These are phyloP conservation scores for Pseudogymnoascus sp. DNA, from an alignment of 2,329 filamentous ascomycete genomes.

Conservation along the genomic window DNA sequence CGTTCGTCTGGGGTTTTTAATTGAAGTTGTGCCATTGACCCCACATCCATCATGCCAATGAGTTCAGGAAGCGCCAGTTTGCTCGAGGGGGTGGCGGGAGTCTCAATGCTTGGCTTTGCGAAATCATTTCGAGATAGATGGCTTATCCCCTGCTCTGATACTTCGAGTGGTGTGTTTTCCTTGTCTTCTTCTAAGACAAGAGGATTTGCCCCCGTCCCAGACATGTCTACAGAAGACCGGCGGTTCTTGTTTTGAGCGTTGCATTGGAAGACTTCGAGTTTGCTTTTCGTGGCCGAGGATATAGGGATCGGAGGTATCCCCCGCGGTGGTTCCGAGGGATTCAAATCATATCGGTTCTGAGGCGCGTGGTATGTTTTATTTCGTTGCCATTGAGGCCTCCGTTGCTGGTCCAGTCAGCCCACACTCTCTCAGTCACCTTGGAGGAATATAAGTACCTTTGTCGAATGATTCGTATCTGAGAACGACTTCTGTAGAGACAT, in stretches of 20 bases:
- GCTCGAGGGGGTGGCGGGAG: constrained; percentile 42
- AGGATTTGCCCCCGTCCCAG: constrained; percentile 17
- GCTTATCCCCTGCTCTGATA: neutral
- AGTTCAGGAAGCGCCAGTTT: constrained; percentile 53
- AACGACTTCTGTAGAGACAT: constrained; percentile 33
- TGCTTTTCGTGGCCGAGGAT: constrained; percentile 53
- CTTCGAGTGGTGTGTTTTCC: constrained; percentile 18
- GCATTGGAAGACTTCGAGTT: constrained; percentile 52
- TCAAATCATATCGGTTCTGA: constrained; percentile 9
- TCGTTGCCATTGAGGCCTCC: constrained; percentile 23
- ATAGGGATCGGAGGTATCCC: constrained; percentile 24
- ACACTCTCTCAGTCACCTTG: neutral
- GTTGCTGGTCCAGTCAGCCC: constrained; percentile 12
- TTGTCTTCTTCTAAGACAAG: constrained; percentile 22
- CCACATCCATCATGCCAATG: constrained; percentile 36
- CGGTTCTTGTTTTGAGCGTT: constrained; percentile 28
- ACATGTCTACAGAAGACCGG: constrained; percentile 7
- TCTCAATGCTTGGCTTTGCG: constrained; percentile 20
- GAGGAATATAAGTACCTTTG: constrained; percentile 15
- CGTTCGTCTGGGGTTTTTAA: constrained; percentile 52
- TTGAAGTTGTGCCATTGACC: constrained; percentile 38
- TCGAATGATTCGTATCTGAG: constrained; percentile 29
- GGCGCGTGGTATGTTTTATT: constrained; percentile 27
- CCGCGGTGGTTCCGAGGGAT: constrained; percentile 20
- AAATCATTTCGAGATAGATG: neutral